A percentile compares a stretch with the other conserved stretches of the same genome.
These are phyloP conservation scores for Colletotrichum scovillei DNA, from an alignment of 2,329 filamentous ascomycete genomes.

Conservation along the genomic window DNA sequence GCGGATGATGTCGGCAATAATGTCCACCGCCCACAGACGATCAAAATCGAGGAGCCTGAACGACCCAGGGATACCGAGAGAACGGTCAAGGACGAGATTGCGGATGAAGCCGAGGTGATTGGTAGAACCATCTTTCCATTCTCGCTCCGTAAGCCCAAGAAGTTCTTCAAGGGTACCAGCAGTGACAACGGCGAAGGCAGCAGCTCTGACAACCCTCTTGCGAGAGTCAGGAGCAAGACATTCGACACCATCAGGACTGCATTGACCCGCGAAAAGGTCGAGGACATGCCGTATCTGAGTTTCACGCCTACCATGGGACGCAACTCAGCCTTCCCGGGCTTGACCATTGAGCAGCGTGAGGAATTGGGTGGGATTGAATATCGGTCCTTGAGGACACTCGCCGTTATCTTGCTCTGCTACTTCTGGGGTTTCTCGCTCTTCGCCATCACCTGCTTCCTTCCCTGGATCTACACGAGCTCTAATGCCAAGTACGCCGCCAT, in stretches of 20 bases:
- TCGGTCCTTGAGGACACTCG: constrained; percentile 87
- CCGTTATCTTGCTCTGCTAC: constrained; percentile 81
- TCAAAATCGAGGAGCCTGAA: constrained; percentile 75
- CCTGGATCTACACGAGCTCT: constrained; percentile 77
- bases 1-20: constrained; percentile 14
- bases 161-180: constrained; percentile 51
- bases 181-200: constrained; percentile 42
- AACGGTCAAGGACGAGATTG: constrained; percentile 47
- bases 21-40: constrained; percentile 62
- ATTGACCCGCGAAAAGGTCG: constrained; percentile 64
- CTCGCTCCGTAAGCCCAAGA: constrained; percentile 56
- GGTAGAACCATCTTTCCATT: constrained; percentile 53
- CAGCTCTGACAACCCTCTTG: constrained; percentile 36
- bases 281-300: constrained; percentile 87
- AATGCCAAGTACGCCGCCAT: constrained; percentile 71
- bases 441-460: constrained; percentile 77
- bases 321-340: constrained; percentile 90
- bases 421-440: constrained; percentile 86
- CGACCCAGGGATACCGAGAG: constrained; percentile 48
- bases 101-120: constrained; percentile 56
- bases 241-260: constrained; percentile 69
- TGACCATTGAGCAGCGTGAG: constrained; percentile 91
- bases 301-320: constrained; percentile 93
- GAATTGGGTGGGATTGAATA: constrained; percentile 98
- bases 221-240: constrained; percentile 58